Evolutionary conservation across 1,284 basidiomycete genomes (phyloP), one percentile per base, ranked within the genome.

Genomic region (Flammula alnicola): DNA sequence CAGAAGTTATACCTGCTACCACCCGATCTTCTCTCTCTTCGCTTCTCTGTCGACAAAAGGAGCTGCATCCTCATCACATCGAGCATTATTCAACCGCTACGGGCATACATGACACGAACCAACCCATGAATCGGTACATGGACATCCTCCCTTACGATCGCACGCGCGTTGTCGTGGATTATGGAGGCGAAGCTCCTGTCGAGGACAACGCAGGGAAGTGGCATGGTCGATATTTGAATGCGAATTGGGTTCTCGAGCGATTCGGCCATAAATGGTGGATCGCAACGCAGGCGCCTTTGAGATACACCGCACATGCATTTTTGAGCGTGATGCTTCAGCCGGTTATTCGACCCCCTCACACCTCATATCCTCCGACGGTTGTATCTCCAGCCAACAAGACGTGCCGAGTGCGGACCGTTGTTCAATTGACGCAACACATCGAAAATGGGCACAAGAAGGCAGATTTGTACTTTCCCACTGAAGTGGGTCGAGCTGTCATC

Each of bases 221-320:
- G 26, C 57, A 63, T 8, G 77, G 71, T 9, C 69, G 79, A 46
- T 94, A 94, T 65, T 63, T 94, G 23, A 93, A 94, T 59, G 91
- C 87, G n/a, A 89, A 80, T 60, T 93, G 90, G 86, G 83, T 93
- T 12, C 72, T 78, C 32, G 91, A 94, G 63, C 68, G 76, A 22
- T 78, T 74, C 44, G 88, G 92, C 1, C 78, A 76, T 17, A 88
- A 83, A 59, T 84, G 82, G 81, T 91, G 89, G 87, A 88, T 94
- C 49, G 91, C 91, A 7, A 78, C 88, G 1, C 91, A 93, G 64
- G 91, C 91, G 0, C 90, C 92, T 1, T 69, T 91, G 20, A 81
- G 78, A 1, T 64, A 73, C 36, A 91, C 91, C 0, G 71, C 78
- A 1, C 86, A 93, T 62, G 73, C 86, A 4, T 93, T 92, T 66